A percentile compares a stretch with the other conserved stretches of the same genome.
These are phyloP conservation scores for Penicillium sp. DNA, from an alignment of 2,329 filamentous ascomycete genomes.

Conservation along the genomic window DNA sequence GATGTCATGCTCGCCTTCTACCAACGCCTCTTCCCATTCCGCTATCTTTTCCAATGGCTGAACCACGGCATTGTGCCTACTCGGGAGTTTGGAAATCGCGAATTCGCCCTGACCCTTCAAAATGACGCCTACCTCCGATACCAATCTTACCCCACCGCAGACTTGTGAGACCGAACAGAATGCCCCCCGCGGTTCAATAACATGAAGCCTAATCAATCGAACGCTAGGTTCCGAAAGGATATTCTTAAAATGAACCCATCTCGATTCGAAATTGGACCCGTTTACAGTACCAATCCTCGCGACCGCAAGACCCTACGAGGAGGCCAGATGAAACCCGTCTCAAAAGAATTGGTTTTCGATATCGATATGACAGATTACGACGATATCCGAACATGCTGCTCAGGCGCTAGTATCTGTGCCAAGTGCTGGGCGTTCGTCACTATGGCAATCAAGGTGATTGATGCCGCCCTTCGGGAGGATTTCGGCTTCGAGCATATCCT, in stretches of 20 bases:
- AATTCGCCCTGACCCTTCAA: conserved; percentile 93
- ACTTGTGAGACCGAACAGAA: conserved; percentile 49
- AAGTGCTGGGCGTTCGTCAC: conserved; percentile 98
- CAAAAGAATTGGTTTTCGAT: conserved; percentile 97
- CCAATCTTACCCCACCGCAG: conserved; percentile 71
- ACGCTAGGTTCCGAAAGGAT: conserved; percentile 77
- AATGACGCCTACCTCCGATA: conserved; percentile 93
- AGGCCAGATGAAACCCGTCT: conserved; percentile 77
- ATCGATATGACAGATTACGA: conserved; percentile 99
- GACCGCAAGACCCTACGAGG: conserved; percentile 84
- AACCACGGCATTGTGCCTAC: conserved; percentile 87
- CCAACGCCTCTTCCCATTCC: conserved; percentile 91
- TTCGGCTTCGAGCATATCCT: conserved; percentile 96
- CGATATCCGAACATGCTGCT: conserved; percentile 91
- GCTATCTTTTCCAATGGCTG: conserved; percentile 94
- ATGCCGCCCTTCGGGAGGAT: conserved; percentile 82
- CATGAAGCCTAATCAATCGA: conserved; percentile 19
- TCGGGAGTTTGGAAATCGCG: conserved; percentile 86
- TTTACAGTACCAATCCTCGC: conserved; percentile 90
- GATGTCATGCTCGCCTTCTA: conserved; percentile 93
- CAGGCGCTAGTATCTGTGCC: conserved; percentile 86
- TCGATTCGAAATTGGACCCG: conserved; percentile 97
- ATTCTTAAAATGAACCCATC: conserved; percentile 84
- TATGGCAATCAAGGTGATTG: conserved; percentile 94
- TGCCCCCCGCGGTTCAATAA: background rate